A percentile compares a stretch with the other conserved stretches of the same genome.
phyloP scores from a whole-genome alignment of 371 early-diverging fungal genomes.

The Mortierella sp. region DNA sequence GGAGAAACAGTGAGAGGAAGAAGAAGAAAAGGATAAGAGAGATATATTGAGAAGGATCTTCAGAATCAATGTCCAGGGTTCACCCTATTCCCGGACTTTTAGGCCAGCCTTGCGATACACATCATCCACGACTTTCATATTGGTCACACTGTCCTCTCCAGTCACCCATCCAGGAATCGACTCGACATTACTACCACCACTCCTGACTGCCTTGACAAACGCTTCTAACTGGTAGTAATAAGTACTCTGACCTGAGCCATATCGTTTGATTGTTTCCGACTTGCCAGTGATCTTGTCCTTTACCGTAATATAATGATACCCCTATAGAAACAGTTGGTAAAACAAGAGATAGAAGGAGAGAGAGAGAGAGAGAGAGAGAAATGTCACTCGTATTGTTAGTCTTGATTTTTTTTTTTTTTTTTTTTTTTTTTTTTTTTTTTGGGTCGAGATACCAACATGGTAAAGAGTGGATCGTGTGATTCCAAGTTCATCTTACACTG shows the following conservation, averaged over 20 bases:
- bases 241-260: constrained; percentile 45
- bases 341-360: not conserved
- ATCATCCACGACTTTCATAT: constrained; percentile 55
- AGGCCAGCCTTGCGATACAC: constrained; percentile 47
- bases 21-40: no score
- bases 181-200: constrained; percentile 11
- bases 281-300: constrained; percentile 37
- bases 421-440: no score
- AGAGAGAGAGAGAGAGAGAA: not conserved
- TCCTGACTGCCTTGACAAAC: constrained; percentile 49
- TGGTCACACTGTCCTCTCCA: constrained; percentile 47
- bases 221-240: constrained; percentile 55
- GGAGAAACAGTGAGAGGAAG: no score
- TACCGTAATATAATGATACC: constrained; percentile 51
- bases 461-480: no score
- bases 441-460: no score
- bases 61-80: no score
- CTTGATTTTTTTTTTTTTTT: no score
- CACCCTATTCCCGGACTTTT: constrained; percentile 31
- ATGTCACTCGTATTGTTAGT: no score
- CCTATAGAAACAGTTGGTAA: constrained; percentile 6
- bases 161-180: constrained; percentile 47
- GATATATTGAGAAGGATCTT: no score
- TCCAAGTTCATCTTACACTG: constrained; percentile 9
- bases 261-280: constrained; percentile 30